Base-by-base conservation (phyloP, 2,329 filamentous ascomycete genomes). In the Ascocoryne sarcoides region DNA sequence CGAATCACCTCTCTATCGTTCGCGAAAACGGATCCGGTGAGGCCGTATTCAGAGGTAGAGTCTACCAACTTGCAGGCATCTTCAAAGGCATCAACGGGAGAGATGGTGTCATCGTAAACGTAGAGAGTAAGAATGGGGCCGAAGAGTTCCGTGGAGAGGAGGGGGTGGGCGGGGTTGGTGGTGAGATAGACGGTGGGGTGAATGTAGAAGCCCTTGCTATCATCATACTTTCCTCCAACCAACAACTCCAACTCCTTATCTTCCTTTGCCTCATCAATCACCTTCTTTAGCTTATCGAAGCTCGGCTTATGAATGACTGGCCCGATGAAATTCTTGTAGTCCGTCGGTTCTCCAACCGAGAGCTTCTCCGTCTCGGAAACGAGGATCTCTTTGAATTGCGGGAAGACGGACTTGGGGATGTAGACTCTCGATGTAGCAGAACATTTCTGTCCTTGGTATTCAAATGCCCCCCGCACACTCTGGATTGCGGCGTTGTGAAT, bases 391-490 rank as follows among this genome's bases (percentile, higher is more conserved):
- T 79, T 76, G 65, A 90, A 86, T 46, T 79, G 67, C 8, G 82
- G 73, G 76, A 83, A 88, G 34, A 83, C 62, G 2, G 84, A 90
- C 55, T 75, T 71, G 23, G 87, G 79, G 3, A 92, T 76, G 64
- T 94, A 94, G 36, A 77, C 68, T 19, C 87, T 79, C 19, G 84
- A 90, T 16, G 82, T 87, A 43, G 87, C 87, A 54, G 82, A 87
- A 71, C 87, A 94, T 65, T 94, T 94, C 63, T 94, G 87, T 36
- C 87, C 87, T 61, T 92, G 85, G 69, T 80, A 94, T 63, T 94
- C 88, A 57, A 93, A 94, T 2, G 87, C 86, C 35, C 84, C 86
- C 41, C 88, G 84, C 21, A 94, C 76, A 4, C 85, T 92, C 62
- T 93, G 83, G 50, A 84, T 71, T 23, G 76, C 85, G 9, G 86